Base-by-base conservation (phyloP, 768 basidiomycete genomes). In the Albatrellus ellisii region DNA sequence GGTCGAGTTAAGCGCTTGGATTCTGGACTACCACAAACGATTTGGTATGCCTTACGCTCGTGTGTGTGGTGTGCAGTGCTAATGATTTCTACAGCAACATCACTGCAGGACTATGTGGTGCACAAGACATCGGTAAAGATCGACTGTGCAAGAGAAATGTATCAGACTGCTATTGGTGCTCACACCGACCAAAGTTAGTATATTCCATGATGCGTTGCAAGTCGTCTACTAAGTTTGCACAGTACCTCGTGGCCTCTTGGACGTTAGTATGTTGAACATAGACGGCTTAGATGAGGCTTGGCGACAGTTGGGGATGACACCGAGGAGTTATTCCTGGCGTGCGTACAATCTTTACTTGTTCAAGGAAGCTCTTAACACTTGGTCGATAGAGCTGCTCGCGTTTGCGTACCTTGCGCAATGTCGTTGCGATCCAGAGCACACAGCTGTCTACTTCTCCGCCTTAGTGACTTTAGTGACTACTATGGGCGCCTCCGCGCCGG, bases 371-470 rank as follows among this genome's bases (percentile, higher is more conserved):
- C 26, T 46, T 15, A 45, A 35, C 36, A 34, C 29, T 20, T 26
- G 11, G 22, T 28, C 12, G 21, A 15, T 49, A 89, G 86, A 81
- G 18, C 62, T 85, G 10, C 67, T 90, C 41, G 63, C 64, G n/a
- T 88, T 85, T 55, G 84, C 77, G 1, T 90, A 89, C 52, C 59
- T 78, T 42, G 78, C 83, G 0, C 84, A 89, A 57, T 81, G 76
- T 54, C 79, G 84, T 45, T 90, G 87, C 57, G 77, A 88, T 52
- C 83, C 84, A 24, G 62, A 59, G 3, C 60, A 66, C 27, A 87
- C 84, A 0, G 49, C 74, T 4, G 55, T 61, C 11, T 81, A 86
- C 56, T 87, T 84, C 57, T 69, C 72, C 2, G 64, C 67, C 41
- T 60, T 88, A 31, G 66, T 62, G 24, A 58, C 59, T 31, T 63